These are phyloP conservation scores for Mycena epipterygia DNA, from an alignment of 768 basidiomycete genomes.

Conservation along the genomic window DNA sequence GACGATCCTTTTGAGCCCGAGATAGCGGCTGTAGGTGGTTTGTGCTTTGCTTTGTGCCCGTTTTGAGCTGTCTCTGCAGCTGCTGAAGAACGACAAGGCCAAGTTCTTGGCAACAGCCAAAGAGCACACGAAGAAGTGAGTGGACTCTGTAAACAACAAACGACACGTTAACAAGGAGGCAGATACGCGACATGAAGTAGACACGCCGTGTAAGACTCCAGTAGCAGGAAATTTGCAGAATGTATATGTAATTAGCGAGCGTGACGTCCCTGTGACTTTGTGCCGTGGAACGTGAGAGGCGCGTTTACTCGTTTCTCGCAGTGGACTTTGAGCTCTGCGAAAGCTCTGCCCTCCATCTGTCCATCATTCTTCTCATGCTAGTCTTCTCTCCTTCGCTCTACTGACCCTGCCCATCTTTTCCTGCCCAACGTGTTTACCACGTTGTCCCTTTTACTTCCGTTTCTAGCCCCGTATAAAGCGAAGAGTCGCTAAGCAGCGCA, in stretches of 20 bases:
- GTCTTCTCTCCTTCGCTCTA: slow-evolving; percentile 50
- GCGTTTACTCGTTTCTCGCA: too few relatives aligned
- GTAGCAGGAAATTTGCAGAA: neutral
- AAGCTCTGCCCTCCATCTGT: slow-evolving; percentile 8
- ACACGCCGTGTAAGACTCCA: too few relatives aligned
- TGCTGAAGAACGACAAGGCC: slow-evolving; percentile 80
- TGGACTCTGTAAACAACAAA: neutral
- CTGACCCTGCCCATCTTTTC: slow-evolving; percentile 32
- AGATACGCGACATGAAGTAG: slow-evolving; percentile 31
- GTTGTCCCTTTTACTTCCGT: slow-evolving; percentile 32
- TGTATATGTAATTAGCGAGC: neutral
- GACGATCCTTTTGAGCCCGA: slow-evolving; percentile 93
- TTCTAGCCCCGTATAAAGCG: slow-evolving; percentile 61
- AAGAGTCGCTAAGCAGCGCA: slow-evolving; percentile 53
- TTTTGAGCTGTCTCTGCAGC: slow-evolving; percentile 52
- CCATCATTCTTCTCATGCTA: slow-evolving; percentile 37
- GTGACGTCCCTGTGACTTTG: neutral
- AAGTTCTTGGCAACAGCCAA: slow-evolving; percentile 85
- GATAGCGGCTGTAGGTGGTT: slow-evolving; percentile 79
- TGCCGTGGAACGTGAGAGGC: neutral
- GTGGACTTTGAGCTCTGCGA: too few relatives aligned
- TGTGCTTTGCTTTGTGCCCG: neutral
- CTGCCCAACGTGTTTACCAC: slow-evolving; percentile 65
- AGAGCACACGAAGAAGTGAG: slow-evolving; percentile 89
- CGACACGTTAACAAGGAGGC: slow-evolving; percentile 19